These are phyloP conservation scores for Solanum pimpinellifolium DNA, from an alignment of 257 asterid species.

Conservation along the genomic window DNA sequence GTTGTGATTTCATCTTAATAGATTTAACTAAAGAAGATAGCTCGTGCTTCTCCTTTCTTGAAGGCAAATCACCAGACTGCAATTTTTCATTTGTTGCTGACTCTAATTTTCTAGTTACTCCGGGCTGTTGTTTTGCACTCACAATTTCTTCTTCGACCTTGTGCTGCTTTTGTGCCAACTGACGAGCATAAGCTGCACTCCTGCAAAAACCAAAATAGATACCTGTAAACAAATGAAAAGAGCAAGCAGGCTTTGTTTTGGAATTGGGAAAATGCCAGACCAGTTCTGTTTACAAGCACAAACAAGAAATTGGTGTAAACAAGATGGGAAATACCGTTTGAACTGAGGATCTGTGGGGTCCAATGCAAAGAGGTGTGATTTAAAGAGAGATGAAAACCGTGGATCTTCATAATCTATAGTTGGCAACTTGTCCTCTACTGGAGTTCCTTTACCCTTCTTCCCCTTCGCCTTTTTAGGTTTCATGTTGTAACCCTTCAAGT, in stretches of 20 bases:
- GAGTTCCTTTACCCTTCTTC: conserved; percentile 42
- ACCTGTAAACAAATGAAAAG: not conserved
- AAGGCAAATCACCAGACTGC: conserved; percentile 1
- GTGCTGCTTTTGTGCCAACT: conserved; percentile 21
- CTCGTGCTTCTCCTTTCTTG: conserved; percentile 31
- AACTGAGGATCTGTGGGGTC: conserved; percentile 98
- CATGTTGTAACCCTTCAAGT: conserved; percentile 68
- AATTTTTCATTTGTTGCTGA: not conserved
- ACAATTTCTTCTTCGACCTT: conserved; percentile 4
- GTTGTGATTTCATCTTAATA: conserved; percentile 46
- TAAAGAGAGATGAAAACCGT: conserved; percentile 57
- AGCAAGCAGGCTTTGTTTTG: not conserved
- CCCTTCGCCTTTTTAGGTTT: conserved; percentile 45
- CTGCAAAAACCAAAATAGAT: conserved; percentile 12
- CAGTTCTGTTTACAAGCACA: not conserved
- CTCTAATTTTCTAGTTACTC: not conserved
- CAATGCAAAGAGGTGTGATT: conserved; percentile 53
- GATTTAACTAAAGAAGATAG: conserved; percentile 38
- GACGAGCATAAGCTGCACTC: conserved; percentile 43
- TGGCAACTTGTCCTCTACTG: conserved; percentile 62
- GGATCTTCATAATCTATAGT: conserved; percentile 51
- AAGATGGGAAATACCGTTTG: conserved; percentile 48
- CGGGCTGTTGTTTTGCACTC: not conserved
- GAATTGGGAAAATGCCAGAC: not conserved
- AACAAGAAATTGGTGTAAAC: not conserved